These are phyloP conservation scores for Nemania diffusa DNA, from an alignment of 2,329 filamentous ascomycete species.

Conservation along the genomic window DNA sequence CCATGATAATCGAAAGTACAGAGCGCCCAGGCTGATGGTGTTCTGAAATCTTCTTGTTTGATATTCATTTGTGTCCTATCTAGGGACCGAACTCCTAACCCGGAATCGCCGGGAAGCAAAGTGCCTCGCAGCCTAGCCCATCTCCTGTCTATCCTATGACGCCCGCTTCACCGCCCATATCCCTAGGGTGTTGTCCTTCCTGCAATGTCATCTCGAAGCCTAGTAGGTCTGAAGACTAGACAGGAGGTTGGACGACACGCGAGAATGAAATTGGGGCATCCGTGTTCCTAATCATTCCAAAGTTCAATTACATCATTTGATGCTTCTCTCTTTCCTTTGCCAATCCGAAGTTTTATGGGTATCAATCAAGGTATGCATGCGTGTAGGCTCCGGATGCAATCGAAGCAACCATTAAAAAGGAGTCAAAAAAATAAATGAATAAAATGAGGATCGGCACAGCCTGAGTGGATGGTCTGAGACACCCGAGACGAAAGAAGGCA, in stretches of 20 bases:
- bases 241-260: neutral
- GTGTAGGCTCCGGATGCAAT: constrained; percentile 26
- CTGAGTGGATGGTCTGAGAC: constrained; percentile 8
- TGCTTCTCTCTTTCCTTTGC: constrained; percentile 17
- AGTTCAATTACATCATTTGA: constrained; percentile 16
- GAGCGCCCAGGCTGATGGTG: neutral
- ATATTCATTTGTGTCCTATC: constrained; percentile 14
- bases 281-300: constrained; percentile 2
- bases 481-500: neutral
- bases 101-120: constrained; percentile 10
- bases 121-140: constrained; percentile 14
- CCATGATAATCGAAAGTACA: neutral
- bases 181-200: constrained; percentile 12
- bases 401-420: constrained; percentile 17
- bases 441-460: constrained; percentile 22
- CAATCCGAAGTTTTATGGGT: constrained; percentile 34
- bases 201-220: constrained; percentile 10
- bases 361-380: constrained; percentile 36
- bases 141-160: constrained; percentile 28
- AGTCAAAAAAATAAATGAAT: constrained; percentile 9
- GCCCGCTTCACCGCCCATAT: constrained; percentile 12
- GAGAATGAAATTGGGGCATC: constrained; percentile 11
- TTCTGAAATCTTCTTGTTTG: neutral
- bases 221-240: neutral
- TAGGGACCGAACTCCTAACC: constrained; percentile 23